Percentiles rank a stretch among this genome's conserved stretches.
Conservation (phyloP, 192 early-diverging fungal species). For the Linnemannia exigua region DNA sequence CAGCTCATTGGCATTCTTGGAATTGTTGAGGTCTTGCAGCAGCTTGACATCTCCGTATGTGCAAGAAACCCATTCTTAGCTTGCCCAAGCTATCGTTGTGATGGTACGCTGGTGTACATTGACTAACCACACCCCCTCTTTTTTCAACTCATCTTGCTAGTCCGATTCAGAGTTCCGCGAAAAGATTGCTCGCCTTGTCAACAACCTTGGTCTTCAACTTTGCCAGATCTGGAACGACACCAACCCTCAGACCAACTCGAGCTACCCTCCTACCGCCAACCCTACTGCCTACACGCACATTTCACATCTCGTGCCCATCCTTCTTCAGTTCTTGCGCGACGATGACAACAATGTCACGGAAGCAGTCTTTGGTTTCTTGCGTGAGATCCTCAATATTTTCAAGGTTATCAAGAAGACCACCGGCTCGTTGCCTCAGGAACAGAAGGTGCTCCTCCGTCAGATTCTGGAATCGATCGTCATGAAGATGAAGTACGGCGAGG, state of each 20-base stretch:
- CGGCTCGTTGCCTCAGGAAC: constrained; percentile 59
- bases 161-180: constrained; percentile 78
- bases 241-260: constrained; percentile 43
- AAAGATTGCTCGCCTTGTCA: constrained; percentile 77
- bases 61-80: background rate
- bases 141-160: constrained; percentile 11
- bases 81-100: background rate
- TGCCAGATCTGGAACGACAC: constrained; percentile 73
- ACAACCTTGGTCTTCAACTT: constrained; percentile 81
- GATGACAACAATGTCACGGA: constrained; percentile 88
- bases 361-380: constrained; percentile 83
- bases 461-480: constrained; percentile 78
- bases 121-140: background rate
- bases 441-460: constrained; percentile 64
- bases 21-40: constrained; percentile 48
- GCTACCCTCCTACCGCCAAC: constrained; percentile 55
- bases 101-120: background rate
- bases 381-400: constrained; percentile 73
- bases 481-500: constrained; percentile 94
- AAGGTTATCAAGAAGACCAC: constrained; percentile 70
- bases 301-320: constrained; percentile 80
- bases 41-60: constrained; percentile 44
- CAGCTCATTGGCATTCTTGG: constrained; percentile 78
- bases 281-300: constrained; percentile 74
- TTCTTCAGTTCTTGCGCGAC: constrained; percentile 84